Base-by-base conservation (phyloP, 257 asterid genomes). In the Perilla frutescens region DNA sequence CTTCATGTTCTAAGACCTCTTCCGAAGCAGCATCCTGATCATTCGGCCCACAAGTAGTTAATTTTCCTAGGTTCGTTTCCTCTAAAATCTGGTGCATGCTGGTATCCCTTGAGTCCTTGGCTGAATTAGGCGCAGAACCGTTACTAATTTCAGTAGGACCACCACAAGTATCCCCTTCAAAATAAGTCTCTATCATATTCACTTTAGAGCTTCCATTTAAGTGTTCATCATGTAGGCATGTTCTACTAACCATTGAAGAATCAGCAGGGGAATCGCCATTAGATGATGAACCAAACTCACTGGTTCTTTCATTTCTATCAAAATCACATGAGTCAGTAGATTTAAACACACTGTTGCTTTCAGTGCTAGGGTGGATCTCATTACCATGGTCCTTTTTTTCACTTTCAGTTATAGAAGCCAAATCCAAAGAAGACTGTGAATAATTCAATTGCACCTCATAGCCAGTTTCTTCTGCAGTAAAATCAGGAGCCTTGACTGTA, bases 401-500 rank as follows among this genome's bases (percentile, higher is more conserved):
- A 31, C 54, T 70, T 68, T 70, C 26, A 66, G 60, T 57, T 55
- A 26, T 58, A 62, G 74, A 37, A 68, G 81, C 81, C 34, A 40
- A 47, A 77, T 71, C 84, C 20, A 64, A 66, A 68, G 79, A 70
- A 64, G 85, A 47, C 26, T 61, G 51, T 20, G 51, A 3, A 71
- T 40, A n/a, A 62, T 82, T 70, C 76, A 69, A 67, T 51, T 58
- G 61, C 62, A 75, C 87, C 58, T 76, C 96, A 48, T 51, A 53
- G 36, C 74, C 81, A 32, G 62, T 67, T 58, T 82, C 90, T 67
- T 86, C 92, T 13, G 64, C 60, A 44, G 79, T 62, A 77, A 91
- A 89, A 43, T 89, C 96, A 15, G 93, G 96, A 82, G 90, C 89
- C 65, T 75, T 72, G 75, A 87, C 63, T 6, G 84, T 68, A 34